These are phyloP conservation scores for Suillus bovinus DNA, from an alignment of 768 basidiomycete genomes.

Conservation along the genomic window DNA sequence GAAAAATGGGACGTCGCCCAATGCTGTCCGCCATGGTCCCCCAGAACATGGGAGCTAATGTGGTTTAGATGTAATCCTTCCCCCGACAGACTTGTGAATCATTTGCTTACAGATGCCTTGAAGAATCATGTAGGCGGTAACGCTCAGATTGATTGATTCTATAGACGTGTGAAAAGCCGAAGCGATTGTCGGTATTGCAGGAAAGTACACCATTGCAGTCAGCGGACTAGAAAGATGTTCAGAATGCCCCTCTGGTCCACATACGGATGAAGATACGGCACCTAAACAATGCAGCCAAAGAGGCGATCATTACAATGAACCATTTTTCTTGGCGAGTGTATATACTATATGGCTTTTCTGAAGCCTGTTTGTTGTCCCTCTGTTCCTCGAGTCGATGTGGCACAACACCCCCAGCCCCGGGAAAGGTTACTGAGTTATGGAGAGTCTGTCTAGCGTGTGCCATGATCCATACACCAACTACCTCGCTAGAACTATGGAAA, in stretches of 20 bases:
- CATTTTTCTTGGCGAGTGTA: constrained; percentile 63
- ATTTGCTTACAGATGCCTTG: constrained; percentile 42
- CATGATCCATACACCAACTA: background rate
- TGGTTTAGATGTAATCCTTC: background rate
- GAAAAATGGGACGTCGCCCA: constrained; percentile 65
- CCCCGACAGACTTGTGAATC: background rate
- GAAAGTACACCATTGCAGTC: constrained; percentile 78
- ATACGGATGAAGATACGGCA: constrained; percentile 15
- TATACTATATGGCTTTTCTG: constrained; percentile 41
- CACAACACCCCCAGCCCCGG: background rate
- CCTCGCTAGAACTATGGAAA: background rate
- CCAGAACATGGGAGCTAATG: constrained; percentile 58
- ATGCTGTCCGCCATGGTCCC: constrained; percentile 63
- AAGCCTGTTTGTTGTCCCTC: background rate
- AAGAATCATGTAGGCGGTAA: constrained; percentile 59
- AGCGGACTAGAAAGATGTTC: constrained; percentile 47
- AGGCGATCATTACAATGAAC: constrained; percentile 59
- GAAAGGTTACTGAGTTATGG: background rate
- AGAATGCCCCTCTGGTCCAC: background rate
- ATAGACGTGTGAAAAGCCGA: constrained; percentile 58
- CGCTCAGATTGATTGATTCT: constrained; percentile 78
- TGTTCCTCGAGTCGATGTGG: background rate
- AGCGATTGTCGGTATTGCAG: constrained; percentile 72
- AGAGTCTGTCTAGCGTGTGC: background rate
- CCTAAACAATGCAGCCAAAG: constrained; percentile 68